Evolutionary conservation across 257 asterid species (phyloP).

Genomic region (Plectranthus barbatus): DNA sequence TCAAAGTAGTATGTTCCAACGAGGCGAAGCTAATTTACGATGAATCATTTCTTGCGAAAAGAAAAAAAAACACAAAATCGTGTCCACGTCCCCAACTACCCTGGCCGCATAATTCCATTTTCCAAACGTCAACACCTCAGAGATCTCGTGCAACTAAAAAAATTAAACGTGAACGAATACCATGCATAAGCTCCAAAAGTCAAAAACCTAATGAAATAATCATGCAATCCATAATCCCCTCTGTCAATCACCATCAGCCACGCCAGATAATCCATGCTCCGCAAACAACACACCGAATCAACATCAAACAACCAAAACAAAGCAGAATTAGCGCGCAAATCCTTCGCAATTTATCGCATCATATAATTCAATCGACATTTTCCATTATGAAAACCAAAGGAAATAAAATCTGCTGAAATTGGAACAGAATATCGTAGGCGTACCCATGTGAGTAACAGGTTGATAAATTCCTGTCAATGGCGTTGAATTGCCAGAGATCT

Average conservation of each 20-base stretch:
- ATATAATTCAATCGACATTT: slow-evolving; percentile 18
- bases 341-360: slow-evolving; percentile 14
- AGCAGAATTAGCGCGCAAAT: neutral
- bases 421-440: slow-evolving; percentile 21
- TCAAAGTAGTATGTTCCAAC: neutral
- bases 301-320: slow-evolving; percentile 9
- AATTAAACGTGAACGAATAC: neutral
- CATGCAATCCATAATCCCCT: slow-evolving; percentile 12
- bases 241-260: neutral
- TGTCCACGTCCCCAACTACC: slow-evolving; percentile 8
- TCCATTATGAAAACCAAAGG: neutral
- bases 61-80: too few species aligned
- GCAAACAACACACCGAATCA: neutral
- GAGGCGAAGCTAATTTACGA: neutral
- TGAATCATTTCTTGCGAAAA: neutral
- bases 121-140: neutral
- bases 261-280: neutral
- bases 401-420: neutral
- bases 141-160: slow-evolving; percentile 2
- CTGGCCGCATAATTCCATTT: neutral
- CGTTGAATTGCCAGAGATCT: slow-evolving; percentile 14
- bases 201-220: neutral
- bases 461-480: slow-evolving; percentile 10
- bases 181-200: slow-evolving; percentile 12
- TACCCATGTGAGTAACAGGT: slow-evolving; percentile 34